These are phyloP conservation scores for Citrullus amarus DNA, from an alignment of 306 rosid species.

Conservation along the genomic window DNA sequence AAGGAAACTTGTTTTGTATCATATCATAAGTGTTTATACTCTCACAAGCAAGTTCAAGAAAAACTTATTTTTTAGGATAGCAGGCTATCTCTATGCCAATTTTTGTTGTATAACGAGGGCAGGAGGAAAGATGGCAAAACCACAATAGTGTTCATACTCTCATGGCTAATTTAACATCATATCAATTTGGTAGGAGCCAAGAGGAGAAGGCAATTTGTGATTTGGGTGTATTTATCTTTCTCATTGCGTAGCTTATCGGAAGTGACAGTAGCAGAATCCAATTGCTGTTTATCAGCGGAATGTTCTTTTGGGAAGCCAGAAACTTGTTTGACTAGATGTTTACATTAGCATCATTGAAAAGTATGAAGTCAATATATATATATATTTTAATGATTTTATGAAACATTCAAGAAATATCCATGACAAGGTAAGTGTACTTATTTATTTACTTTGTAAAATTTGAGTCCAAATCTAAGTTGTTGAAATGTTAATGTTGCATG, in stretches of 20 bases:
- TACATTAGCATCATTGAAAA: background rate
- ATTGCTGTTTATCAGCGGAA: background rate
- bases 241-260: background rate
- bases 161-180: background rate
- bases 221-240: background rate
- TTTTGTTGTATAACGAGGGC: background rate
- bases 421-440: background rate
- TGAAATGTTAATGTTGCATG: background rate
- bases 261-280: background rate
- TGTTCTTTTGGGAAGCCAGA: background rate
- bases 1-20: background rate
- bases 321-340: background rate
- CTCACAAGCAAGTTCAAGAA: background rate
- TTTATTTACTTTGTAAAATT: background rate
- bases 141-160: background rate
- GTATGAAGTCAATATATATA: background rate
- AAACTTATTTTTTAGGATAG: background rate
- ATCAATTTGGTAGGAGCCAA: background rate
- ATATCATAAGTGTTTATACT: background rate
- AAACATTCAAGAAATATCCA: background rate
- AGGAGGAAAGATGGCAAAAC: background rate
- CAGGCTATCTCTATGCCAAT: background rate
- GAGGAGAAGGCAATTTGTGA: background rate
- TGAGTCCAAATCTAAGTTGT: background rate
- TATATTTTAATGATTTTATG: background rate